These are phyloP conservation scores for Lecanoromycetidae sp. DNA, from an alignment of 2,329 filamentous ascomycete species.

Conservation along the genomic window DNA sequence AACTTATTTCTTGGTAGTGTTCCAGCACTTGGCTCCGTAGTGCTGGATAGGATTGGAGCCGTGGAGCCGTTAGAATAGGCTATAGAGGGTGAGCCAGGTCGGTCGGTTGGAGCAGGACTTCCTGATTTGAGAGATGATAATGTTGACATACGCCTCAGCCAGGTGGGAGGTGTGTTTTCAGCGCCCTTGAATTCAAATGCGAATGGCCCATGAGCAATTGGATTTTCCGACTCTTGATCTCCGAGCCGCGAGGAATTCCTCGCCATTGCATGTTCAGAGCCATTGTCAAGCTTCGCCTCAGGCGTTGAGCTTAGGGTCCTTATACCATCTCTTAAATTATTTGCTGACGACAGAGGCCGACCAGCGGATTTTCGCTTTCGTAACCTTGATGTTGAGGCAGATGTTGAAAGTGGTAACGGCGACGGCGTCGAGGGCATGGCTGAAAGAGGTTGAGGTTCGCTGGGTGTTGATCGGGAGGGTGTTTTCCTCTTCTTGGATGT, in stretches of 20 bases:
- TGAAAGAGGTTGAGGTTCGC: neutral
- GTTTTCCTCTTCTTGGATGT: constrained; percentile 30
- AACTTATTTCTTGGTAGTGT: constrained; percentile 44
- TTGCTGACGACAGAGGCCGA: constrained; percentile 12
- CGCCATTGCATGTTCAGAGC: neutral
- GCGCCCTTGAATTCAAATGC: constrained; percentile 14
- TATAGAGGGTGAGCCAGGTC: constrained; percentile 41
- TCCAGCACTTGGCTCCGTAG: constrained; percentile 5
- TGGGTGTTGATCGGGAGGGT: constrained; percentile 14
- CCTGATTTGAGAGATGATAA: constrained; percentile 37
- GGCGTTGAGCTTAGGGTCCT: constrained; percentile 9
- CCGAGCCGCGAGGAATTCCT: neutral
- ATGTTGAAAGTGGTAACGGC: constrained; percentile 19
- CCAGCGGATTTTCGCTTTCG: constrained; percentile 14
- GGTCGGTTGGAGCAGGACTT: constrained; percentile 37
- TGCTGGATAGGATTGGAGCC: constrained; percentile 33
- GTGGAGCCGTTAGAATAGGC: constrained; percentile 41
- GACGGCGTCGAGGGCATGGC: constrained; percentile 24
- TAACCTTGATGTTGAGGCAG: constrained; percentile 13
- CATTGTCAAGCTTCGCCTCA: neutral
- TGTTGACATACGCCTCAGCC: constrained; percentile 41
- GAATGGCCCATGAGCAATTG: constrained; percentile 7
- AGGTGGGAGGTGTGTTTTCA: constrained; percentile 36
- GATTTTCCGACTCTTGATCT: neutral
- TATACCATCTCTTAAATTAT: constrained; percentile 7